A percentile compares a stretch with the other conserved stretches of the same genome.
Evolutionary conservation across 768 basidiomycete species (phyloP).

Genomic region (Rhizopogon vesiculosus): DNA sequence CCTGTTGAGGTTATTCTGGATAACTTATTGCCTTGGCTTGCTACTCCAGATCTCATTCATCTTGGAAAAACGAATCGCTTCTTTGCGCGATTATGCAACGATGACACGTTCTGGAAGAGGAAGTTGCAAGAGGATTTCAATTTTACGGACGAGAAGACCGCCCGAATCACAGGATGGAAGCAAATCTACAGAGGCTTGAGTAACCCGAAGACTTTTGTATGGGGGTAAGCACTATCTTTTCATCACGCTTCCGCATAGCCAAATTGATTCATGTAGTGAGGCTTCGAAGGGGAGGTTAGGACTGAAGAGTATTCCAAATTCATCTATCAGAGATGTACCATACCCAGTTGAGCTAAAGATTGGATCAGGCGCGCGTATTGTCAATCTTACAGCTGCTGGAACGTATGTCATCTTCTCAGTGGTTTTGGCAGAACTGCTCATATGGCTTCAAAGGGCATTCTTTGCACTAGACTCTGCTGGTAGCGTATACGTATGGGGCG

Average conservation of each 20-base stretch:
- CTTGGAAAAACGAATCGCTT: constrained; percentile 61
- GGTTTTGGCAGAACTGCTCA: background rate
- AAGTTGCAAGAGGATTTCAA: constrained; percentile 71
- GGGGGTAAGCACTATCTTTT: constrained; percentile 47
- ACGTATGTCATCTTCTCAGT: constrained; percentile 46
- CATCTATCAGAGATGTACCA: constrained; percentile 40
- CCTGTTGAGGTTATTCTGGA: constrained; percentile 80
- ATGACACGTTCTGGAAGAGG: constrained; percentile 78
- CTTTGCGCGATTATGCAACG: constrained; percentile 56
- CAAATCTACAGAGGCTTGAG: constrained; percentile 70
- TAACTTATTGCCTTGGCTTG: constrained; percentile 56
- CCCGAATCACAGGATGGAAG: constrained; percentile 75
- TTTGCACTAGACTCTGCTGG: constrained; percentile 80
- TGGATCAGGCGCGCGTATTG: constrained; percentile 52
- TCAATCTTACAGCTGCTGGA: constrained; percentile 74
- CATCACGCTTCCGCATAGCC: background rate
- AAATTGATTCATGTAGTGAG: constrained; percentile 39
- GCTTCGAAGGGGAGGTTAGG: constrained; percentile 63
- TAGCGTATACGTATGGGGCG: constrained; percentile 78
- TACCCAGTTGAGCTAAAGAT: constrained; percentile 62
- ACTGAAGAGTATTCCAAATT: constrained; percentile 30
- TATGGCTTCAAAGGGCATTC: constrained; percentile 58
- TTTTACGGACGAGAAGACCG: constrained; percentile 67
- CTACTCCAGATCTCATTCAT: constrained; percentile 48
- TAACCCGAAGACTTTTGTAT: constrained; percentile 45